Percentiles rank a stretch among this genome's conserved stretches.
Evolutionary conservation across 768 basidiomycete species (phyloP).

Genomic region (Lactarius quietus): DNA sequence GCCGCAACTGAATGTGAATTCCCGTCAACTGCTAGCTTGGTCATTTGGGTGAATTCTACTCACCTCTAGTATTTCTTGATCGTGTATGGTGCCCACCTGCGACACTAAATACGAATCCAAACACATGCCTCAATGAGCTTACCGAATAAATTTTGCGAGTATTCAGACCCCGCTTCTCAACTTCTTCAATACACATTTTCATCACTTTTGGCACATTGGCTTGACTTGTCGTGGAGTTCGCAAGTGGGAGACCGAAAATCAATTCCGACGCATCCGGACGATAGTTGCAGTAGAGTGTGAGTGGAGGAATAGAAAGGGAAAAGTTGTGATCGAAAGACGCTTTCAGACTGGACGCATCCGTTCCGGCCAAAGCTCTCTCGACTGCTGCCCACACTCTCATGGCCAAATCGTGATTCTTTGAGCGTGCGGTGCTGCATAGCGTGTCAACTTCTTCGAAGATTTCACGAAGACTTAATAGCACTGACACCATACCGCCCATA

Average conservation of each 20-base stretch:
- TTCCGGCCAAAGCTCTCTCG: neutral
- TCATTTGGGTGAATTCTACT: too few species aligned
- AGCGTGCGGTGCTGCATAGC: neutral
- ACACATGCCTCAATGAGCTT: neutral
- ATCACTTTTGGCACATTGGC: neutral
- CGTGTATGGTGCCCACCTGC: neutral
- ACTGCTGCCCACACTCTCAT: neutral
- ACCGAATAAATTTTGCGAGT: neutral
- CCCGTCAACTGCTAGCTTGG: too few species aligned
- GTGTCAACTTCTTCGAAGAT: neutral
- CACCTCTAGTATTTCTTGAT: neutral
- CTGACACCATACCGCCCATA: neutral
- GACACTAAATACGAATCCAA: neutral
- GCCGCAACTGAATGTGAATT: too few species aligned
- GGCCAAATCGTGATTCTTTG: neutral
- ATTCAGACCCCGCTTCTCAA: too few species aligned
- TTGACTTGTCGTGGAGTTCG: neutral
- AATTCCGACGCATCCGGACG: neutral
- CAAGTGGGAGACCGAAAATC: neutral
- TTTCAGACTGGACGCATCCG: neutral
- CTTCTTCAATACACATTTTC: too few species aligned
- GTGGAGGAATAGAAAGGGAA: neutral
- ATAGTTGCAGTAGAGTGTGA: neutral
- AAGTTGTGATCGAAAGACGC: neutral
- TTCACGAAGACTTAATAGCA: neutral